Conservation (phyloP, 495 filamentous ascomycete genomes). For the Lichenothelia convexa region DNA sequence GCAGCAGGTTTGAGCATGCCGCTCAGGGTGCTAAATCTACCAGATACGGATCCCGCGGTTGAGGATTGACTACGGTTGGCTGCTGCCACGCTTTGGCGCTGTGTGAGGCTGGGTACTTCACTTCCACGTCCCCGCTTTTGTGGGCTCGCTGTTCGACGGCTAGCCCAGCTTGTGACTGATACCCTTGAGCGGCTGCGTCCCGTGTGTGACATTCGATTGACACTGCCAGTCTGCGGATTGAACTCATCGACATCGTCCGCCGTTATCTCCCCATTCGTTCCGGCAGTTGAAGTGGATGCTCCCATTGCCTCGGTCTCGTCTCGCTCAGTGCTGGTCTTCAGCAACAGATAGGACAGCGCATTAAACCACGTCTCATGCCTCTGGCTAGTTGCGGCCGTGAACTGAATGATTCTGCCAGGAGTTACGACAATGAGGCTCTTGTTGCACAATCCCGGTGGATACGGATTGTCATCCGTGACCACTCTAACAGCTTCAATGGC, state of each 20-base stretch:
- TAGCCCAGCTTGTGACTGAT: conserved; percentile 72
- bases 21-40: conserved; percentile 17
- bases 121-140: conserved; percentile 29
- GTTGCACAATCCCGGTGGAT: conserved; percentile 82
- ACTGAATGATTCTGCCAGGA: conserved; percentile 71
- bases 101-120: conserved; percentile 14
- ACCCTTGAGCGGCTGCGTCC: conserved; percentile 39
- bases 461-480: conserved; percentile 89
- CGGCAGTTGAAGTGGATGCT: conserved; percentile 22
- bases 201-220: conserved; percentile 31
- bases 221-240: conserved; percentile 46
- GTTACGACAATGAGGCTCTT: conserved; percentile 85
- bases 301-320: conserved; percentile 28
- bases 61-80: conserved; percentile 15
- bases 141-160: conserved; percentile 40
- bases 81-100: conserved; percentile 27
- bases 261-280: conserved; percentile 32
- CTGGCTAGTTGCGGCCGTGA: conserved; percentile 84
- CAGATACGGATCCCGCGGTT: conserved; percentile 11
- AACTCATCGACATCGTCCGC: conserved; percentile 77
- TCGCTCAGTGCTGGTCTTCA: conserved; percentile 46
- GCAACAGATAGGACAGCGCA: conserved; percentile 77
- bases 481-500: conserved; percentile 84
- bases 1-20: conserved; percentile 11
- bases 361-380: conserved; percentile 98